Evolutionary conservation across 2,329 filamentous ascomycete genomes (phyloP), one percentile per base, ranked within the genome.

Genomic region (Trichoderma koningiopsis): DNA sequence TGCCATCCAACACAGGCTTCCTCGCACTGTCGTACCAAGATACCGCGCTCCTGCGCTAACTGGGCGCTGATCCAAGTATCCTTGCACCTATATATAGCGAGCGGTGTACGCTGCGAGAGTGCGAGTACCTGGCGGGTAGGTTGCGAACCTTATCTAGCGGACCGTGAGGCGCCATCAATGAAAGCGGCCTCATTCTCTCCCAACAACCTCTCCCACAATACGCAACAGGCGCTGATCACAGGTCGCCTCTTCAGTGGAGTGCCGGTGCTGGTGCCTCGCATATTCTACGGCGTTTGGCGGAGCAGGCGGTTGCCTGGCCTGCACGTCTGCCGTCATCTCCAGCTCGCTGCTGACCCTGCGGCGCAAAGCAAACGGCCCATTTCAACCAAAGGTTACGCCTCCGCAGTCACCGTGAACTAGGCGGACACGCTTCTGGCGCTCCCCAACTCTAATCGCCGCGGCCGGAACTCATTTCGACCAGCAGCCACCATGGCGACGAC

Each of bases 131-230:
- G 29, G 16, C 6, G 43, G 53, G 55, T 52, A 59, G 63, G n/a
- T 47, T 60, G 40, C 60, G 40, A 69, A 69, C 68, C 68, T 66
- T 65, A 66, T 65, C 68, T 67, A 55, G 61, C 61, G 49, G 56
- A 59, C 56, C 49, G 52, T 47, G 37, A 66, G 52, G 65, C 65
- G 65, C 65, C 68, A 66, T 53, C 67, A 57, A 31, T 49, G 33
- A 33, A 16, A 56, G 58, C 58, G 52, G 55, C 37, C 33, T 53
- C 40, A 16, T 22, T 47, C 47, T 16, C 29, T 31, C 33, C 19
- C 55, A 49, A 43, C 43, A 64, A 40, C 61, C 64, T 59, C 68
- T 7, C 63, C 22, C 60, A 60, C 53, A 24, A 19, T 29, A 31
- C 60, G 22, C 31, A 31, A 43, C 53, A 27, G 68, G 55, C 40